These are phyloP conservation scores for Pyrus betulifolia DNA, from an alignment of 306 rosid species.

Conservation along the genomic window DNA sequence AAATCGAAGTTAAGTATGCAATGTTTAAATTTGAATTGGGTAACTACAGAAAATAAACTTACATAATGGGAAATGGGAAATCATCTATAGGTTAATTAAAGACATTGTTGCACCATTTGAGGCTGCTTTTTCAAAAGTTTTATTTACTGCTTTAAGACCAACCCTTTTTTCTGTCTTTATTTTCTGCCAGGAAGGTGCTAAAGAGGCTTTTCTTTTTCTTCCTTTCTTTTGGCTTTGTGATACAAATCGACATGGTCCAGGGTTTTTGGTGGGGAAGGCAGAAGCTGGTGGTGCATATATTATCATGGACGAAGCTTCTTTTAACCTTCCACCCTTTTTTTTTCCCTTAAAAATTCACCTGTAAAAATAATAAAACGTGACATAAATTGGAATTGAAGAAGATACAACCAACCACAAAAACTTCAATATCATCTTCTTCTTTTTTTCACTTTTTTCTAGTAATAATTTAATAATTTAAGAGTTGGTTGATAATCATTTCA, in stretches of 20 bases:
- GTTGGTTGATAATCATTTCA: too few species aligned
- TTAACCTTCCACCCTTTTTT: neutral
- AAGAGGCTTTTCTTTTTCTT: constrained; percentile 21
- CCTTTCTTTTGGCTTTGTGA: neutral
- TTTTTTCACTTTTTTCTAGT: neutral
- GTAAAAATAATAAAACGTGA: neutral
- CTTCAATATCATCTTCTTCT: neutral
- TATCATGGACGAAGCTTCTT: neutral
- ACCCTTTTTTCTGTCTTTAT: neutral
- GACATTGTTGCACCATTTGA: neutral
- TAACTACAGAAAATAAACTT: neutral
- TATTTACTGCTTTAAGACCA: constrained; percentile 4
- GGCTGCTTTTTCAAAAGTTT: neutral
- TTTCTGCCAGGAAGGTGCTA: neutral
- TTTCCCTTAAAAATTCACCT: neutral
- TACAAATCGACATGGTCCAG: neutral
- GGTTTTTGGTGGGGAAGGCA: neutral
- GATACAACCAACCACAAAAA: neutral
- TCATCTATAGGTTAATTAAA: neutral
- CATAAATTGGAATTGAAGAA: neutral
- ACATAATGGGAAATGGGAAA: neutral
- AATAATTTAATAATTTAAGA: neutral
- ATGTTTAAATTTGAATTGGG: neutral
- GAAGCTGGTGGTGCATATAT: neutral
- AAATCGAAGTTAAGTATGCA: too few species aligned